phyloP scores from a whole-genome alignment of 345 rosid genomes.

The Rhodomyrtus tomentosa region DNA sequence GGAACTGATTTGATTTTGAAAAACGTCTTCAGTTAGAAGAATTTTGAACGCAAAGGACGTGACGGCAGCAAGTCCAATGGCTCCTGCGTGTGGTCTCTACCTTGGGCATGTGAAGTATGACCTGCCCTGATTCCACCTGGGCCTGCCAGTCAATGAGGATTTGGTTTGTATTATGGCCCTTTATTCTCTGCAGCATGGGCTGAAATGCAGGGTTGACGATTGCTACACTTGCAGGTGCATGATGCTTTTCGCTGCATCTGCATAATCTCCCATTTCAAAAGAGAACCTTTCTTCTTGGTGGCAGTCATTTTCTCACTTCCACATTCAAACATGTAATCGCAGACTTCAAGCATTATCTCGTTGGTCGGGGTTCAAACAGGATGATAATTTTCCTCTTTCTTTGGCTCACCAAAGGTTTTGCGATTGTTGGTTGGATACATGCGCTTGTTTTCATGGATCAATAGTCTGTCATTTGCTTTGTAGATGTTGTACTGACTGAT shows the following conservation, averaged over 20 bases:
- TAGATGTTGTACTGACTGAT: background rate
- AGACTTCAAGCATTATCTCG: background rate
- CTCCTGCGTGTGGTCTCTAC: slow-evolving; percentile 79
- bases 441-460: background rate
- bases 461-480: background rate
- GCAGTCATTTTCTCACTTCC: background rate
- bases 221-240: background rate
- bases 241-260: background rate
- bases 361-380: background rate
- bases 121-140: slow-evolving; percentile 17
- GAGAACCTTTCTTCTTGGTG: background rate
- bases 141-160: background rate
- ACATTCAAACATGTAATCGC: background rate
- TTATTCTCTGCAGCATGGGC: background rate
- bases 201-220: background rate
- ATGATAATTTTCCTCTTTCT: background rate
- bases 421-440: background rate
- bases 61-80: slow-evolving; percentile 71
- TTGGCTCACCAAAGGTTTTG: background rate
- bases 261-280: background rate
- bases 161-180: background rate
- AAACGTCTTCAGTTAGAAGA: slow-evolving; percentile 31
- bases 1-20: background rate
- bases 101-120: slow-evolving; percentile 78
- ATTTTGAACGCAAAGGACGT: slow-evolving; percentile 67